Base-by-base conservation (phyloP, 225 moss, liverwort and hornwort species). In the Marchantia paleacea region DNA sequence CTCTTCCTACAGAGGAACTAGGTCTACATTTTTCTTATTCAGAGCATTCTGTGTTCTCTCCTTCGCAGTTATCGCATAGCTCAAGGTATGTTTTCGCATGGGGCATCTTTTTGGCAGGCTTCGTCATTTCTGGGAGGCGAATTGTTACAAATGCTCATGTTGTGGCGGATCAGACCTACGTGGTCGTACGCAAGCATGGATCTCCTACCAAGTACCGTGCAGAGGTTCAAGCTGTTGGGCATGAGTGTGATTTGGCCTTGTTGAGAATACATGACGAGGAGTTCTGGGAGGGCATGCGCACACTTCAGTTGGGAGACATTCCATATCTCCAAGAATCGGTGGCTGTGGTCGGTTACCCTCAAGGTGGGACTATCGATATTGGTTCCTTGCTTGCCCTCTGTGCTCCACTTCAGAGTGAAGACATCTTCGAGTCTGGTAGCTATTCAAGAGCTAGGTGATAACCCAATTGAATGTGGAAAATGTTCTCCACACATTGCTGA, bases 81-180 rank as follows among this genome's bases (percentile, higher is more conserved):
- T 79, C 52, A 85, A 75, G 79, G 48, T 55, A 54, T 78, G 69
- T 60, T 82, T 62, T 69, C 68, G 52, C 78, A 54, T 76, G 74
- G 70, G 75, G 62, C 70, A 48, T 70, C 30, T 48, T 78, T 80
- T 58, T 75, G 76, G 90, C 90, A 96, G 96, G 96, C 73, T 96
- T 96, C 84, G 92, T 96, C 55, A 94, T 96, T 76, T 92, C 91
- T 69, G 88, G 90, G 62, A 87, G 91, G 19, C 89, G 94, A 75
- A 96, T 96, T 71, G 67, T 96, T 50, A 93, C 96, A 55, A 96
- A 96, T 83, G 96, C 96, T 11, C 96, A 96, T 82, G 96, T 96
- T 72, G 94, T 96, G 47, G 96, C 96, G 53, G 96, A 96, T 81
- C 96, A 96, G 81, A 96, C 94, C 15, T 94, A 92, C 81, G 94